Percentiles rank a stretch among this genome's conserved stretches.
phyloP scores from a whole-genome alignment of 208 protist genomes.

The Trypanosomatidae sp. region DNA sequence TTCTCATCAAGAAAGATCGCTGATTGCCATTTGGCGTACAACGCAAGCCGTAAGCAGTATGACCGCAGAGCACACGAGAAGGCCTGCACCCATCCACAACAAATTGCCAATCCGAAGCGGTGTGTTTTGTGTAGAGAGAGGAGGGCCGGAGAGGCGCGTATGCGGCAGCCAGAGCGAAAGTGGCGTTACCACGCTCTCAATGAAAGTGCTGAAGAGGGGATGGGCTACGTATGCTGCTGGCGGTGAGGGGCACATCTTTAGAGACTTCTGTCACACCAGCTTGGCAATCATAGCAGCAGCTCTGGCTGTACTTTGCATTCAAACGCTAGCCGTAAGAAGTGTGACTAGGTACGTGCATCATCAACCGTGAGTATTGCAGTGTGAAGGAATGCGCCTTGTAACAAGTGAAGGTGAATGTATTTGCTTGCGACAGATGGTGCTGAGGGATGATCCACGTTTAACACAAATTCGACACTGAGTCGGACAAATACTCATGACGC shows the following conservation, averaged over 20 bases:
- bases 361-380: neutral
- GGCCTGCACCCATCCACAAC: neutral
- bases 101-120: neutral
- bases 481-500: constrained; percentile 32
- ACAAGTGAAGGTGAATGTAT: neutral
- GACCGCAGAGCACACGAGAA: neutral
- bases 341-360: constrained; percentile 15
- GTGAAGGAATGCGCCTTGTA: neutral
- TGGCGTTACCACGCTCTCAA: neutral
- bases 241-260: neutral
- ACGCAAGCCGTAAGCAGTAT: constrained; percentile 23
- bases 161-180: neutral
- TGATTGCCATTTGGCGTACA: constrained; percentile 5
- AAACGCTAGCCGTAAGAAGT: constrained; percentile 56
- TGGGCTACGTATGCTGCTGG: neutral
- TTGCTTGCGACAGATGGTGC: neutral
- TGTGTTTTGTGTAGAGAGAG: neutral
- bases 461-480: constrained; percentile 47
- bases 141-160: neutral
- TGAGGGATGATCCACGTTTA: constrained; percentile 34
- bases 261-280: neutral
- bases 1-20: constrained; percentile 12
- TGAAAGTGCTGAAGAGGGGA: neutral
- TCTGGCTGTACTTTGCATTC: constrained; percentile 30
- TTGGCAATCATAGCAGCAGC: neutral